Base-by-base conservation (phyloP, 2,329 filamentous ascomycete genomes). In the Epichloe glyceriae region DNA sequence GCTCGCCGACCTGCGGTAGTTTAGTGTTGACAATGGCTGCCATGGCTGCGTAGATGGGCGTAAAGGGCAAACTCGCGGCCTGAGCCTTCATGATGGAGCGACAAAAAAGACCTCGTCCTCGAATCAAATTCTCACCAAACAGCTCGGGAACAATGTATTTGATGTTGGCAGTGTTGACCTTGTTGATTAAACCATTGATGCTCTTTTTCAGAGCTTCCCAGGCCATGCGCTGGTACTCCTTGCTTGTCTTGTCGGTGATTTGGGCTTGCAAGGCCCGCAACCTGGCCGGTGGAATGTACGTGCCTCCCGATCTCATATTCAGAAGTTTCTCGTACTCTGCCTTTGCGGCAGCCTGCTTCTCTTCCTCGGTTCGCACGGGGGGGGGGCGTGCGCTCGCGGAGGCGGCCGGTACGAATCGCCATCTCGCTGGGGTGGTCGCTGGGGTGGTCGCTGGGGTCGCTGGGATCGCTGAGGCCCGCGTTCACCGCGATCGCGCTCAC, bases 151-250 rank as follows among this genome's bases (percentile, higher is more conserved):
- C 89, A 55, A 98, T 96, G 63, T 86, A 80, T 70, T 98, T 97
- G 76, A 98, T 97, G 67, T 98, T 98, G 35, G 86, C 88, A 51
- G 91, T 87, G 69, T 97, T 97, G 74, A 96, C 86, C 74, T 98
- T 98, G 78, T 98, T 98, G 76, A 98, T 95, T 57, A 98, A 73
- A 60, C 93, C 93, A 65, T 98, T 97, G 70, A 98, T 95, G 46
- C 87, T 93, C 74, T 98, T 98, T 73, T 98, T 98, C 62, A 98
- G 73, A 12, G 91, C 91, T 69, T 98, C 93, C 93, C 93, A 98
- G 8, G 90, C 89, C 88, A 98, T 95, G 61, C 93, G 87, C 76
- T 97, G 93, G 65, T 95, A 97, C 70, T 97, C 93, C 69, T 95
- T 94, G 68, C 85, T 94, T 50, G 79, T 83, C 74, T 95, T 95